Percentiles rank a stretch among this genome's conserved stretches.
Evolutionary conservation across 148 eudicot genomes (phyloP).

Genomic region (Rhododendron williamsianum): DNA sequence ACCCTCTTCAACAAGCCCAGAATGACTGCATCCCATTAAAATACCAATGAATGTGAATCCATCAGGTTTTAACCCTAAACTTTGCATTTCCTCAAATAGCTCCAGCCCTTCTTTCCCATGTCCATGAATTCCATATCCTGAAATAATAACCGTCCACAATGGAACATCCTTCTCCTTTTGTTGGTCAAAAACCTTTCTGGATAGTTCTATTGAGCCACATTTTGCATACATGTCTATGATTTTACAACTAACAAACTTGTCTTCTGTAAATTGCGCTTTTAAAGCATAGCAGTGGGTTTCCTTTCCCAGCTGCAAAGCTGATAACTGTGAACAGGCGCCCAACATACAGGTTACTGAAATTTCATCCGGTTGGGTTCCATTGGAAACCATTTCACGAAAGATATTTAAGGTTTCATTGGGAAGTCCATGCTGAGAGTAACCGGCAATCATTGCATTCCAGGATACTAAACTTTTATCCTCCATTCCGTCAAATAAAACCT

Average conservation of each 20-base stretch:
- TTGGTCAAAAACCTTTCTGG: slow-evolving; percentile 41
- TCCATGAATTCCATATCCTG: slow-evolving; percentile 69
- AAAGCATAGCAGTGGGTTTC: slow-evolving; percentile 59
- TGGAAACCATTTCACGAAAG: slow-evolving; percentile 32
- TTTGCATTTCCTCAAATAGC: slow-evolving; percentile 43
- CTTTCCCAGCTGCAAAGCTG: slow-evolving; percentile 44
- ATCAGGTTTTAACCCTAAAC: slow-evolving; percentile 43
- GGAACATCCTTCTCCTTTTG: slow-evolving; percentile 28
- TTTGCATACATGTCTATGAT: slow-evolving; percentile 70
- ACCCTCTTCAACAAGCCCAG: slow-evolving; percentile 52
- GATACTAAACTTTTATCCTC: slow-evolving; percentile 32
- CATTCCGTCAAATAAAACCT: slow-evolving; percentile 36
- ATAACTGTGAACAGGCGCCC: slow-evolving; percentile 55
- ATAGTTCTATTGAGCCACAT: slow-evolving; percentile 45
- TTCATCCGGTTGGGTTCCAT: slow-evolving; percentile 30
- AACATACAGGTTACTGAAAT: slow-evolving; percentile 41
- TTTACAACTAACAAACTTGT: slow-evolving; percentile 35
- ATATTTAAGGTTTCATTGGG: slow-evolving; percentile 40
- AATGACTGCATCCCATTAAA: slow-evolving; percentile 52
- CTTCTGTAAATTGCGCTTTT: slow-evolving; percentile 33
- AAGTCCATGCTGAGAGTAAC: slow-evolving; percentile 40
- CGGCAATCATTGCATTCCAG: slow-evolving; percentile 70
- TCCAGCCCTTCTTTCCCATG: slow-evolving; percentile 35
- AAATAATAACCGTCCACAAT: slow-evolving; percentile 50
- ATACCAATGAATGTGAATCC: slow-evolving; percentile 39